Evolutionary conservation across 2,329 filamentous ascomycete species (phyloP), one percentile per base, ranked within the genome.

Genomic region (Fragosphaeria purpurea): DNA sequence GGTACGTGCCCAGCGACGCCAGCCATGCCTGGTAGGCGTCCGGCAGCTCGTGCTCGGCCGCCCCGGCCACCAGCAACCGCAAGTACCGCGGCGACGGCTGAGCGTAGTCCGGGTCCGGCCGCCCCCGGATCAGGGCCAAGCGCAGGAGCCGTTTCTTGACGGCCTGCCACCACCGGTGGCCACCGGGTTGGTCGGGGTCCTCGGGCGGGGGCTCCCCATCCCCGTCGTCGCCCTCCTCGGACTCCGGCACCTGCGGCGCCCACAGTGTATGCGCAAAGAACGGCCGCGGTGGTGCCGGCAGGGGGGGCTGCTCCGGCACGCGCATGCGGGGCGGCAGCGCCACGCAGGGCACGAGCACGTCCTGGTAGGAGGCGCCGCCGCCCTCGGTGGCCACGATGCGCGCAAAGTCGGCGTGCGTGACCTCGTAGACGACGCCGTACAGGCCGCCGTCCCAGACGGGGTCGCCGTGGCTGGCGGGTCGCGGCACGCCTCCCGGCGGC

Each of bases 351-450:
- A 95, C 82, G 0, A 88, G 62, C 9, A 95, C 80, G 62, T 97
- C 89, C 51, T 83, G 73, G 70, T 98, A 98, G n/a, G 83, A 77
- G 3, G 82, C 70, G 13, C 90, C 90, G 35, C 87, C 90, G 47
- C 91, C 91, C 65, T 98, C 93, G 5, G 90, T 96, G 5, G 83
- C 83, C 54, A 97, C 84, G 58, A 98, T 95, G 53, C 79, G 85
- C 6, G 82, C 77, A 63, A 87, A 98, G 69, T 98, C 93, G 42
- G 76, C 67, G 13, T 76, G 70, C 1, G 89, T 95, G 34, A 97
- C 88, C 69, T 97, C 90, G 70, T 98, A 98, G 4, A 97, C 93
- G 12, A 95, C 88, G 31, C 93, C 93, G 41, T 96, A 79, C 2
- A 98, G 76, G 5, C 88, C 87, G 61, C 89, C 90, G 56, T 81